Conservation (phyloP, 2,329 filamentous ascomycete genomes). For the Trichoderma sp. region DNA sequence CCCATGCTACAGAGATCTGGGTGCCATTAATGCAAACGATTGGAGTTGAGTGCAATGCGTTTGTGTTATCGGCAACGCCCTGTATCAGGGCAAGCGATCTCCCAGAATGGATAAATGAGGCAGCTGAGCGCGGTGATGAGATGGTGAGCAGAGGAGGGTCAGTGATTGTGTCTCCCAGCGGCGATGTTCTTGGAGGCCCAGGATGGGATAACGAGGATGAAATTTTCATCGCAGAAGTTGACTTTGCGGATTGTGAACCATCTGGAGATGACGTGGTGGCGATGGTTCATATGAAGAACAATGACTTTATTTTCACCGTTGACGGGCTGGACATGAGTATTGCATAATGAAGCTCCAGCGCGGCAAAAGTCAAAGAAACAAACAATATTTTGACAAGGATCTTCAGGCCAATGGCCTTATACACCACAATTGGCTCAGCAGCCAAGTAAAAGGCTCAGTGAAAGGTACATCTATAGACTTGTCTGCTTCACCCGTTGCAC, state of each 20-base stretch:
- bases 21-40: constrained; percentile 19
- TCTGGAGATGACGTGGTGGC: not conserved
- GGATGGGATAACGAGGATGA: constrained; percentile 9
- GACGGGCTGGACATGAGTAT: not conserved
- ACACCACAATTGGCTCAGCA: not conserved
- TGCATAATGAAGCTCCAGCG: not conserved
- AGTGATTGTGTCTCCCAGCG: constrained; percentile 6
- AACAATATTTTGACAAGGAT: not conserved
- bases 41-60: not conserved
- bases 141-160: constrained; percentile 11
- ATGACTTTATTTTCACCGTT: not conserved
- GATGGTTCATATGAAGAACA: not conserved
- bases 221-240: not conserved
- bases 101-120: constrained; percentile 2
- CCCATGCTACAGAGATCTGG: constrained; percentile 17
- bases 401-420: not conserved
- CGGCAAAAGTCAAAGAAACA: not conserved
- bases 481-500: not conserved
- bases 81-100: constrained; percentile 7
- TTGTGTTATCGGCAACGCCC: not conserved
- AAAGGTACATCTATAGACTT: not conserved
- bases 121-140: not conserved
- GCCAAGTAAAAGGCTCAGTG: not conserved
- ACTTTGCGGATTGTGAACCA: constrained; percentile 2
- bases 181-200: not conserved